These are phyloP conservation scores for Picochlorum costavermella DNA, from an alignment of 139 green algal species.

Conservation along the genomic window DNA sequence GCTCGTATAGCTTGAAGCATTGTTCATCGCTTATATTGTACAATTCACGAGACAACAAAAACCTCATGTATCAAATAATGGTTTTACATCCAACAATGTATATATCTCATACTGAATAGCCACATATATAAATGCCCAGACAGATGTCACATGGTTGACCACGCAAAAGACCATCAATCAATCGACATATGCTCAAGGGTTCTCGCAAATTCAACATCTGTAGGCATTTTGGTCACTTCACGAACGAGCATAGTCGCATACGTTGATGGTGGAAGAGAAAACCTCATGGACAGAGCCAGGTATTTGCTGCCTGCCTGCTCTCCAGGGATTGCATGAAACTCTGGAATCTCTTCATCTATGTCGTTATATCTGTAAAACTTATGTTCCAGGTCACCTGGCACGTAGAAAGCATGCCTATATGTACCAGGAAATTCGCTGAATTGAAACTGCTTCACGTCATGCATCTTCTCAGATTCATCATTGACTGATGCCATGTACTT, in stretches of 20 bases:
- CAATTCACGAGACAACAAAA: no score
- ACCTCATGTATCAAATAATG: no score
- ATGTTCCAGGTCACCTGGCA: constrained; percentile 33
- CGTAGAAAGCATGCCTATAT: constrained; percentile 62
- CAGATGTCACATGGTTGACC: neutral
- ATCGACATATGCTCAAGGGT: neutral
- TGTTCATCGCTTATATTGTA: no score
- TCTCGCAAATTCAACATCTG: constrained; percentile 8
- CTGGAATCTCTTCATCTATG: constrained; percentile 46
- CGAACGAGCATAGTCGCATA: constrained; percentile 94
- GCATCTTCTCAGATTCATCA: constrained; percentile 8
- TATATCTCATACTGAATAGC: no score
- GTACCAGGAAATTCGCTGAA: constrained; percentile 45
- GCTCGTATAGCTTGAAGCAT: no score
- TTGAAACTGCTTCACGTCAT: constrained; percentile 40
- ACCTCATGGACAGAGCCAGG: constrained; percentile 59
- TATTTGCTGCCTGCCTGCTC: constrained; percentile 2
- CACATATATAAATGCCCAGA: neutral
- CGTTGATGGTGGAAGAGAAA: constrained; percentile 65
- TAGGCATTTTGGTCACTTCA: constrained; percentile 64
- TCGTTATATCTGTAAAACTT: constrained; percentile 43
- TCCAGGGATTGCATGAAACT: neutral
- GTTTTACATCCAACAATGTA: no score
- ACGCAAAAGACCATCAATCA: neutral
- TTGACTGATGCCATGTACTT: constrained; percentile 50